Percentiles rank a stretch among this genome's conserved stretches.
Conservation (phyloP, 2,329 filamentous ascomycete species). For the Tolypocladium tropicale region DNA sequence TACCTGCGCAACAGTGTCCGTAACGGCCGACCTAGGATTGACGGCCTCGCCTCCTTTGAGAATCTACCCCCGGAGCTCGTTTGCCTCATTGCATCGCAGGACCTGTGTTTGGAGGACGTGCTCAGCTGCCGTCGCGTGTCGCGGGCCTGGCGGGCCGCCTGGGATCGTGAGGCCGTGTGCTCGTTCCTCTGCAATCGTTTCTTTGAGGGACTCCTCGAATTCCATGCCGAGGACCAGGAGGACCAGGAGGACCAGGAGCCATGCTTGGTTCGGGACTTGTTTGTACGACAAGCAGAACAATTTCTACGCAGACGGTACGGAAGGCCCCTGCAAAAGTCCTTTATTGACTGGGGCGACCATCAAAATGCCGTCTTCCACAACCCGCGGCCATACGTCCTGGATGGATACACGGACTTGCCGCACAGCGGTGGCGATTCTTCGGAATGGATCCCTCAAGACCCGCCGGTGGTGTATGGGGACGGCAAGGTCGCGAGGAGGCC, state of each 20-base stretch:
- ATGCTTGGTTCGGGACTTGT: slow-evolving; percentile 3
- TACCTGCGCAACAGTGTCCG: slow-evolving; percentile 13
- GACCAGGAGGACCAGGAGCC: too few species aligned
- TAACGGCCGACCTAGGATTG: background rate
- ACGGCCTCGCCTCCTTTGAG: slow-evolving; percentile 12
- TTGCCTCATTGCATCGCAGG: slow-evolving; percentile 8
- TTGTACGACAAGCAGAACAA: slow-evolving; percentile 3
- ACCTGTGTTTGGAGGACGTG: slow-evolving; percentile 14
- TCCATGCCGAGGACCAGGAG: background rate
- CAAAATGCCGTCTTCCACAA: too few species aligned
- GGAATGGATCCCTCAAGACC: too few species aligned
- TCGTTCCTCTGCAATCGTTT: slow-evolving; percentile 11
- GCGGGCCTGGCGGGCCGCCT: slow-evolving; percentile 13
- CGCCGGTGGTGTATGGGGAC: slow-evolving; percentile 10
- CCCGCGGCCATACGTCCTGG: too few species aligned
- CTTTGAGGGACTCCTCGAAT: slow-evolving; percentile 16
- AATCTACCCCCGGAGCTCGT: slow-evolving; percentile 18
- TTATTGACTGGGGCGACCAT: slow-evolving; percentile 9
- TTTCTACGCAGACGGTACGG: slow-evolving; percentile 7
- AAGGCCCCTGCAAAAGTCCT: background rate
- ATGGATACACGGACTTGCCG: too few species aligned
- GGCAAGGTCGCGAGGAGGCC: slow-evolving; percentile 18
- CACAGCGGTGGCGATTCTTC: too few species aligned
- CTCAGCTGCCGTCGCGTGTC: slow-evolving; percentile 14
- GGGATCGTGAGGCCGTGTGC: slow-evolving; percentile 13